Percentiles rank a stretch among this genome's conserved stretches.
phyloP scores from a whole-genome alignment of 2,329 filamentous ascomycete genomes.

The Colletotrichum sp. region DNA sequence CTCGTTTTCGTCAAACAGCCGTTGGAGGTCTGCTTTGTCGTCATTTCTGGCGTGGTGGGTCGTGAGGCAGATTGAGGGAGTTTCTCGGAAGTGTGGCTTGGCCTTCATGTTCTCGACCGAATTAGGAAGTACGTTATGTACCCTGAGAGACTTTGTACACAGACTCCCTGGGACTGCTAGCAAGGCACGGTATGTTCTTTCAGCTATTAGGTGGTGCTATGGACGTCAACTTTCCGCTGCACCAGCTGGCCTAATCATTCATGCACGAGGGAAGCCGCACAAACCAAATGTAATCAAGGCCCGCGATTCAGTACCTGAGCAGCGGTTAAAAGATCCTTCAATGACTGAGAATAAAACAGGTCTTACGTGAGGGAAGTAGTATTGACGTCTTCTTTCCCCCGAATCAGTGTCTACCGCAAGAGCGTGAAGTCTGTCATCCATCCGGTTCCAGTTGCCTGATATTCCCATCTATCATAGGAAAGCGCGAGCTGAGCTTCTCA shows the following conservation, averaged over 20 bases:
- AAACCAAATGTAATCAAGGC: not conserved
- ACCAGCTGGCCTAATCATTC: not conserved
- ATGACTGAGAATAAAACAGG: no score
- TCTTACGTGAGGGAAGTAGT: not conserved
- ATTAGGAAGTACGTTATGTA: not conserved
- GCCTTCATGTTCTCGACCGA: not conserved
- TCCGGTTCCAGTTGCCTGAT: not conserved
- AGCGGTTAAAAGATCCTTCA: not conserved
- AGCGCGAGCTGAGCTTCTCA: not conserved
- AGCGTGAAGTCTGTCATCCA: not conserved
- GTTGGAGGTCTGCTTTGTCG: not conserved
- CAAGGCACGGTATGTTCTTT: not conserved
- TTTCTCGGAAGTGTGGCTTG: not conserved
- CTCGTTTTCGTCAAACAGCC: not conserved
- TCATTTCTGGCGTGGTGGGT: not conserved
- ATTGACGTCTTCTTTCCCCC: not conserved
- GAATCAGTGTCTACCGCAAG: not conserved
- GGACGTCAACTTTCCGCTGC: not conserved
- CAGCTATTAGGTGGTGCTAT: not conserved
- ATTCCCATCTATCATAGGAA: not conserved
- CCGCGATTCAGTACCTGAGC: not conserved
- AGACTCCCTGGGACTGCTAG: not conserved
- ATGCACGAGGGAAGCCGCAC: not conserved
- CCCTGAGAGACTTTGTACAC: not conserved
- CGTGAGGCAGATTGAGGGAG: slow-evolving; percentile 13